Conservation (phyloP, 2,329 filamentous ascomycete genomes). For the Thermothelomyces thermophilus region DNA sequence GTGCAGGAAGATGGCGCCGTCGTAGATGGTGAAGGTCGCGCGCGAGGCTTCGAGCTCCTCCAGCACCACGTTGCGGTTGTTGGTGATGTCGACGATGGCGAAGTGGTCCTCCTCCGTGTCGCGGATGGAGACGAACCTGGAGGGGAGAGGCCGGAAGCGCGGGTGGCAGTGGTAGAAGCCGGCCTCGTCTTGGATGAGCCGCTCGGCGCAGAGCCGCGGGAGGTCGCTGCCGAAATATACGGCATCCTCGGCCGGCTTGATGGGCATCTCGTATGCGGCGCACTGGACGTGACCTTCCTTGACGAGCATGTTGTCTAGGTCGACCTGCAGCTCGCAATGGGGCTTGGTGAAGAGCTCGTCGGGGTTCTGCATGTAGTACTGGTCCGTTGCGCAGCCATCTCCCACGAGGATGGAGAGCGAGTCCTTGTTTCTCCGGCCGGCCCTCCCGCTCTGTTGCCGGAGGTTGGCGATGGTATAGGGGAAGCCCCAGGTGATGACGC, state of each 20-base stretch:
- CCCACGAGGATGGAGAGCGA: conserved; percentile 85
- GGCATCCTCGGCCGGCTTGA: conserved; percentile 67
- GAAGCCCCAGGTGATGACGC: conserved; percentile 89
- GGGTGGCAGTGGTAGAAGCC: conserved; percentile 89
- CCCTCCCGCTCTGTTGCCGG: conserved; percentile 88
- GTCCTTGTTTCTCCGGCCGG: conserved; percentile 86
- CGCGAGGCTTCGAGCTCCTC: conserved; percentile 94
- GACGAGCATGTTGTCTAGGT: conserved; percentile 85
- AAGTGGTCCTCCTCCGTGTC: conserved; percentile 89
- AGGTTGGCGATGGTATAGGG: conserved; percentile 94
- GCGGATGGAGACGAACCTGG: conserved; percentile 76
- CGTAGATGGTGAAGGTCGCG: conserved; percentile 94
- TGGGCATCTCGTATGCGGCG: conserved; percentile 90
- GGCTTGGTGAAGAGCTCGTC: conserved; percentile 89
- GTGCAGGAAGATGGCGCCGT: conserved; percentile 93
- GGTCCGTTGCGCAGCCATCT: conserved; percentile 83
- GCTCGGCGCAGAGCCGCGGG: conserved; percentile 61
- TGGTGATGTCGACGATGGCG: conserved; percentile 82
- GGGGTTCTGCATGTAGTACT: conserved; percentile 95
- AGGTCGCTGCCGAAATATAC: conserved; percentile 75
- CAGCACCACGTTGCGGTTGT: conserved; percentile 74
- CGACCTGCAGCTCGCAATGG: conserved; percentile 82
- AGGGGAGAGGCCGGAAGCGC: conserved; percentile 78
- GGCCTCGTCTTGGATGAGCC: conserved; percentile 64
- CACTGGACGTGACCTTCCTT: conserved; percentile 93